Base-by-base conservation (phyloP, 2,329 filamentous ascomycete genomes). In the Alternaria angustiovoidea region DNA sequence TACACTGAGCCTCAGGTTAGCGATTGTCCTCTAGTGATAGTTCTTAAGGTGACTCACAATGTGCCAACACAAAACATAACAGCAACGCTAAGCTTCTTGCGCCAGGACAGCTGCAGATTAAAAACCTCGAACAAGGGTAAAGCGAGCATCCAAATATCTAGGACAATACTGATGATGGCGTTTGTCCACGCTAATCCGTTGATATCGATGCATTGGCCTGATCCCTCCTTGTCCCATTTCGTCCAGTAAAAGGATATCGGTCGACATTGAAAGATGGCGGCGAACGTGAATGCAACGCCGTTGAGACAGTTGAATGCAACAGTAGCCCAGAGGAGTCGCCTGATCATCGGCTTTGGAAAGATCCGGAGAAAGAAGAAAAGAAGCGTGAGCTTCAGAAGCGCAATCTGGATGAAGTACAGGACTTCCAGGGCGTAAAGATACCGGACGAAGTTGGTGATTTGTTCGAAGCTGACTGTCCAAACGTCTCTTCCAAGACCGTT, bases 401-500 rank as follows among this genome's bases (percentile, higher is more conserved):
- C 66, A 9, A 78, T 62, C 11, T 72, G 68, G 11, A 71, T 64
- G 55, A 76, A 76, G 63, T 78, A 79, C 11, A 78, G 61, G 3
- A 77, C 62, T 51, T 77, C 73, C 47, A 74, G 61, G 11, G 70
- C 62, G 63, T 76, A 79, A 48, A 78, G 71, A 44, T 63, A 68
- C 44, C 63, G 57, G 32, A 78, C 70, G 28, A 87, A 84, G 1
- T 70, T 68, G 28, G 80, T 83, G 46, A 87, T 79, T 16, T 78
- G 65, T 0, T 77, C 68, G 0, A 77, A 70, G 0, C 75, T 60
- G 5, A 87, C 61, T 0, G 82, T 84, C 84, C 84, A 87, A 16
- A 86, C 77, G 48, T 87, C 85, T 18, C 69, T 78, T 7, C 85
- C 84, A 7, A 86, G 72, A 1, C 85, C 85, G n/a, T 70, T 70